Conservation (phyloP, 2,329 filamentous ascomycete species). For the Lomentospora prolificans region DNA sequence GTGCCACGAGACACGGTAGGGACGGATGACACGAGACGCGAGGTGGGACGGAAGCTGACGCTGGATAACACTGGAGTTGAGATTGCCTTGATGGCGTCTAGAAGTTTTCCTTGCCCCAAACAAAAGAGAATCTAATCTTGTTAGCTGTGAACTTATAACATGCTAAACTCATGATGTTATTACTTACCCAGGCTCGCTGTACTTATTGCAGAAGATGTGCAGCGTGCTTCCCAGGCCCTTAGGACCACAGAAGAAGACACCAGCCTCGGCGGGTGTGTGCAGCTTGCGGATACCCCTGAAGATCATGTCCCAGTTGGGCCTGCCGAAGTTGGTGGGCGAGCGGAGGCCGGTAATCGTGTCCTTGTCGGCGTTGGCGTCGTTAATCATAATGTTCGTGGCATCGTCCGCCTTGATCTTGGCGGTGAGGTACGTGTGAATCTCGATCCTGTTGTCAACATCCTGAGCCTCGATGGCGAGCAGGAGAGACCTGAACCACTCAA, state of each 20-base stretch:
- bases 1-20: background rate
- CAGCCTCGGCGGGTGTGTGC: slow-evolving; percentile 61
- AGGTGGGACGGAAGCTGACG: background rate
- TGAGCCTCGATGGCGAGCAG: slow-evolving; percentile 79
- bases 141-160: slow-evolving; percentile 12
- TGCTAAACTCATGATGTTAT: too few relatives aligned
- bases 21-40: background rate
- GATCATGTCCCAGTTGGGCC: slow-evolving; percentile 86
- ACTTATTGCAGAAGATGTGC: slow-evolving; percentile 81
- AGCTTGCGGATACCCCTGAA: slow-evolving; percentile 76
- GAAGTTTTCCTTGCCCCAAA: slow-evolving; percentile 63
- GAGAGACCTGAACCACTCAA: slow-evolving; percentile 82
- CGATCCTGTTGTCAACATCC: slow-evolving; percentile 73
- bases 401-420: slow-evolving; percentile 80
- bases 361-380: slow-evolving; percentile 74
- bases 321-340: slow-evolving; percentile 75
- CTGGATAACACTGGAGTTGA: background rate
- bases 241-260: slow-evolving; percentile 79
- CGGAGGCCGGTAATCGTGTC: slow-evolving; percentile 76
- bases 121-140: slow-evolving; percentile 46
- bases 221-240: slow-evolving; percentile 67
- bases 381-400: slow-evolving; percentile 88
- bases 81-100: slow-evolving; percentile 22
- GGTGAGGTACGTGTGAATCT: slow-evolving; percentile 83
- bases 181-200: slow-evolving; percentile 68